Evolutionary conservation across 75 land plant genomes (phyloP), one percentile per base, ranked within the genome.

Genomic region (Pinus tabuliformis): DNA sequence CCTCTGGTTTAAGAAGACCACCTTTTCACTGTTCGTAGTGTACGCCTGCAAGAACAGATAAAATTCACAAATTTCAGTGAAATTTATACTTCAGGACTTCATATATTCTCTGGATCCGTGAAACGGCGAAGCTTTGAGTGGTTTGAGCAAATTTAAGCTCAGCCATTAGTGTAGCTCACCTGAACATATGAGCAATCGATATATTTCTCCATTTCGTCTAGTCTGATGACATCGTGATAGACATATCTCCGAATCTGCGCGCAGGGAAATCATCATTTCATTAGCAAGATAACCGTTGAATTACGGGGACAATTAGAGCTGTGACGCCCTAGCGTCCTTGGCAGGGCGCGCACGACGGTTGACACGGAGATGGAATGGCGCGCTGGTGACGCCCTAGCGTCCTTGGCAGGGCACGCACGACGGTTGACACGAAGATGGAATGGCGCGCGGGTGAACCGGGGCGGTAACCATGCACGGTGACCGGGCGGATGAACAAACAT

Each of bases 171-270:
- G 24, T n/a, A 6, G 13, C 66, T 64, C 28, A 64, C 28, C 36
- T 64, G 66, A 21, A 64, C 22, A 13, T 64, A 26, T 13, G 22
- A 64, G 28, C 22, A 64, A 18, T 64, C 66, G 15, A 22, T 21
- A 3, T 11, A 21, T 58, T 90, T 92, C 79, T 82, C 75, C 76
- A 85, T 81, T 60, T 92, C 92, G 0, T 83, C 86, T 61, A 85
- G 57, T 49, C 90, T 62, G 12, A 92, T 77, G 22, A 92, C 94
- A 76, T 90, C 90, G 39, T 88, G 90, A 54, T 92, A 92, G 17
- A 92, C 88, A 73, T 91, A 92, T 58, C 92, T 85, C 49, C 94
- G 76, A 20, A 92, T 75, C 92, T 92, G 21, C 63, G n/a, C 22
- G 8, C 63, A 22, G n/a, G 63, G 24, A 61, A 61, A 14, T 22